These are phyloP conservation scores for Metschnikowia lunata DNA, from an alignment of 805 yeast genomes.

Conservation along the genomic window DNA sequence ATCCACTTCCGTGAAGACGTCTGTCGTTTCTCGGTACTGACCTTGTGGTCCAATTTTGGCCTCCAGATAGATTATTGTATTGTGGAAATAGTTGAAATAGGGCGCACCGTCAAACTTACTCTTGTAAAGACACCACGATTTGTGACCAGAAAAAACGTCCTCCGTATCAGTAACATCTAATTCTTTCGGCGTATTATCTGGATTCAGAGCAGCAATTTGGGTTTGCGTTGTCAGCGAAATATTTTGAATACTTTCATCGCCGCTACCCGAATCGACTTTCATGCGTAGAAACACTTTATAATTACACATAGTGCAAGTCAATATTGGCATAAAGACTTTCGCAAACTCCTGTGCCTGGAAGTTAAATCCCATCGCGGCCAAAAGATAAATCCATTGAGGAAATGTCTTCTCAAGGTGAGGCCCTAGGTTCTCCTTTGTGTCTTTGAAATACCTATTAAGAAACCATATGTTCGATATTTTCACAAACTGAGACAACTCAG, in stretches of 20 bases:
- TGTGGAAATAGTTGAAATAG: constrained; percentile 21
- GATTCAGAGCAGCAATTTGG: background rate
- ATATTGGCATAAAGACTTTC: constrained; percentile 23
- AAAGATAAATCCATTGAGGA: constrained; percentile 31
- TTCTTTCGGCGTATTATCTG: background rate
- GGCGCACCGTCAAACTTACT: constrained; percentile 13
- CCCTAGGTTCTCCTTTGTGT: constrained; percentile 33
- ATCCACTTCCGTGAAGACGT: constrained; percentile 14
- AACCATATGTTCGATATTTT: constrained; percentile 31
- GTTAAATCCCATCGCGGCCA: constrained; percentile 38
- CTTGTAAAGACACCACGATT: constrained; percentile 32
- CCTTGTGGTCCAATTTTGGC: constrained; percentile 25
- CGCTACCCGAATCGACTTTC: background rate
- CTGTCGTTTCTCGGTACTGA: constrained; percentile 16
- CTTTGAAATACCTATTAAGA: constrained; percentile 25
- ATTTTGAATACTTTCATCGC: background rate
- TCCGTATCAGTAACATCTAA: background rate
- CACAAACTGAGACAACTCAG: constrained; percentile 14
- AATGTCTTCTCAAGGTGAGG: constrained; percentile 18
- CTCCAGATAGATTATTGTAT: constrained; percentile 21
- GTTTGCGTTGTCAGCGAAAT: too few relatives aligned
- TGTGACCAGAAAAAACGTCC: constrained; percentile 22
- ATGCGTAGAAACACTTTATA: constrained; percentile 23
- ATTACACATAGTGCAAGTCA: constrained; percentile 37
- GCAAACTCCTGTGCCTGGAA: constrained; percentile 29